Percentiles rank a stretch among this genome's conserved stretches.
Conservation (phyloP, 2,329 filamentous ascomycete genomes). For the Immersiporthe knoxdaviesiana region DNA sequence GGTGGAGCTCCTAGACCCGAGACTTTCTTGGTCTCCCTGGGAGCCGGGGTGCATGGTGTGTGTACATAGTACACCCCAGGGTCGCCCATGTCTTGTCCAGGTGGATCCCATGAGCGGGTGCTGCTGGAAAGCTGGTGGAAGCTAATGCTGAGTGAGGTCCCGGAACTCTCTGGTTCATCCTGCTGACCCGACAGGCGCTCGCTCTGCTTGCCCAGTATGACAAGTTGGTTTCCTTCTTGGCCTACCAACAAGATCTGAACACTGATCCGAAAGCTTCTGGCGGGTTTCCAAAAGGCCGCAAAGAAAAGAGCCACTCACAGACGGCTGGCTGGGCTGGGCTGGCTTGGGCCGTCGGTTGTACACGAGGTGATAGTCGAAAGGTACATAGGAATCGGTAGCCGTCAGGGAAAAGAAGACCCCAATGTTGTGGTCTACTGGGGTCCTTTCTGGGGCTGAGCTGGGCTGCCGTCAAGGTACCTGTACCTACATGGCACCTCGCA, state of each 20-base stretch:
- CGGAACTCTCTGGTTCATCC: slow-evolving; percentile 2
- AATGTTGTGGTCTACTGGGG: neutral
- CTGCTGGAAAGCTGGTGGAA: slow-evolving; percentile 25
- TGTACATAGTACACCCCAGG: slow-evolving; percentile 28
- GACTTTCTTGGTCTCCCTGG: slow-evolving; percentile 29
- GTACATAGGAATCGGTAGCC: slow-evolving; percentile 15
- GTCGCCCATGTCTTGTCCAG: slow-evolving; percentile 30
- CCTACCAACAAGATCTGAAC: neutral
- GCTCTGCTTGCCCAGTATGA: slow-evolving; percentile 13
- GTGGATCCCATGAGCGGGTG: slow-evolving; percentile 16
- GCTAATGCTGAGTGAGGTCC: slow-evolving; percentile 17
- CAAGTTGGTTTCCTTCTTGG: neutral
- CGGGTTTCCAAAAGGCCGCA: slow-evolving; percentile 1
- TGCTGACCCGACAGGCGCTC: neutral
- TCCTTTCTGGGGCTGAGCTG: neutral
- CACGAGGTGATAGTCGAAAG: slow-evolving; percentile 3
- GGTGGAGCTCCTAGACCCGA: slow-evolving; percentile 25
- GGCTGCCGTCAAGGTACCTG: neutral
- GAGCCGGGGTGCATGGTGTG: slow-evolving; percentile 34
- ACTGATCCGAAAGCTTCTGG: neutral
- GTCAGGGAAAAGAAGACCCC: neutral
- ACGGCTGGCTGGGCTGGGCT: slow-evolving; percentile 11
- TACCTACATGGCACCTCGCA: slow-evolving; percentile 2
- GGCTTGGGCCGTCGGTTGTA: slow-evolving; percentile 8
- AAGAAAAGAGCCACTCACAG: slow-evolving; percentile 1